A percentile compares a stretch with the other conserved stretches of the same genome.
phyloP scores from a whole-genome alignment of 345 rosid genomes.

The Syzygium grande region DNA sequence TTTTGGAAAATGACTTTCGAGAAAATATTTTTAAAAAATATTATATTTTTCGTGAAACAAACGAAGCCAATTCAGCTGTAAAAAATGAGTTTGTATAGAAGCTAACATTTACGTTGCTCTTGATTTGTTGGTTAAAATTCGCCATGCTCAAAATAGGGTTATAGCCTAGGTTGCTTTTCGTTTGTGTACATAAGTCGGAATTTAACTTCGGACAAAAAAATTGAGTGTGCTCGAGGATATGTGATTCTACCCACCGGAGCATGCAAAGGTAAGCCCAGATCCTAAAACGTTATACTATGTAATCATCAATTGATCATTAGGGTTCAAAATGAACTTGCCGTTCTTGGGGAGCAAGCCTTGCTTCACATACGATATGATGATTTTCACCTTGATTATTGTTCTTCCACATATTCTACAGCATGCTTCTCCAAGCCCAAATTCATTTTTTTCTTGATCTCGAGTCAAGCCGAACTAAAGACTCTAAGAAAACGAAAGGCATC shows the following conservation, averaged over 20 bases:
- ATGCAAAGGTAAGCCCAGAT: neutral
- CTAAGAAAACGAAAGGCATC: neutral
- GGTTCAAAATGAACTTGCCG: neutral
- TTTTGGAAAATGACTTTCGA: too few relatives aligned
- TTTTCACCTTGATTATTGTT: neutral
- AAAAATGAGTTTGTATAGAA: too few relatives aligned
- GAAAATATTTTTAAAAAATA: too few relatives aligned
- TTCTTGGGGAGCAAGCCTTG: neutral
- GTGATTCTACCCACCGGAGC: neutral
- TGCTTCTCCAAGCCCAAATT: neutral
- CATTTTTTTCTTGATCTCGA: neutral
- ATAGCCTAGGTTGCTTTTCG: neutral
- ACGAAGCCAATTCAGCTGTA: too few relatives aligned
- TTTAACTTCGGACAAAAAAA: neutral
- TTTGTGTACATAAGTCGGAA: neutral
- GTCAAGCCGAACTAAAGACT: neutral
- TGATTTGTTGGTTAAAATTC: too few relatives aligned
- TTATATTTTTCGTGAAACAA: too few relatives aligned
- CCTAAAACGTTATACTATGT: neutral
- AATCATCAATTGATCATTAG: neutral
- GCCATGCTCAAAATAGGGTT: too few relatives aligned
- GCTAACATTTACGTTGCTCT: too few relatives aligned
- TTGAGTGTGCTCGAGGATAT: neutral
- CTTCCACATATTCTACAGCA: neutral
- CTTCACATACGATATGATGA: neutral